phyloP scores from a whole-genome alignment of 495 filamentous ascomycete genomes.

The Parachaetomium inaequale region DNA sequence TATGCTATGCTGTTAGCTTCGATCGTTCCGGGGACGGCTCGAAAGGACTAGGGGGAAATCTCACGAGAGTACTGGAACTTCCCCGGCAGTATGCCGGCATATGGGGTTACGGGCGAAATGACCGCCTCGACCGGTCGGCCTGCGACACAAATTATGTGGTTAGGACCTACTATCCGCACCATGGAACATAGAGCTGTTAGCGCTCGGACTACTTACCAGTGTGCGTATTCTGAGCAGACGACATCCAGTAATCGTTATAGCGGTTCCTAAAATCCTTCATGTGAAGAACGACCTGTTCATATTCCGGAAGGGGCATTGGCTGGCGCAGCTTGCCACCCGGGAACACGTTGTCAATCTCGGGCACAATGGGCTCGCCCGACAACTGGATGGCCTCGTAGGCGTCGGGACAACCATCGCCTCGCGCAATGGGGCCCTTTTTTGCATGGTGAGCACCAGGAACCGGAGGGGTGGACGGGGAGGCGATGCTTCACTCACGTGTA shows the following conservation, averaged over 20 bases:
- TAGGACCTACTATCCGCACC: no score
- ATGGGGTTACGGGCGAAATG: constrained; percentile 53
- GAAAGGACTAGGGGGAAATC: neutral
- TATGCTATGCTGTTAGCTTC: neutral
- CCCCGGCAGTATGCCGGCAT: constrained; percentile 47
- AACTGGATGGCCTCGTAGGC: neutral
- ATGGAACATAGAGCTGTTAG: no score
- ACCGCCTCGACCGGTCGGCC: constrained; percentile 48
- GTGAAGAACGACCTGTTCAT: neutral
- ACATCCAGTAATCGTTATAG: neutral
- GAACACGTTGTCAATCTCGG: neutral
- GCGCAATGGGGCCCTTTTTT: neutral
- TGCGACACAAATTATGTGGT: neutral
- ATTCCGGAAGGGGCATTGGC: neutral
- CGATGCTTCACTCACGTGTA: neutral
- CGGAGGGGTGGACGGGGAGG: neutral
- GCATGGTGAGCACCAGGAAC: neutral
- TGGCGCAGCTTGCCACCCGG: neutral
- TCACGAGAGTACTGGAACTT: constrained; percentile 29
- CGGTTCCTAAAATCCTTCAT: neutral
- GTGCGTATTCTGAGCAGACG: neutral
- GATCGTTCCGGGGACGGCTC: neutral
- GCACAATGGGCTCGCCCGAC: neutral
- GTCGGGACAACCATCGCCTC: neutral
- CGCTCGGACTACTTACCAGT: no score